Base-by-base conservation (phyloP, 2,329 filamentous ascomycete genomes). In the Pyrenophora seminiperda region DNA sequence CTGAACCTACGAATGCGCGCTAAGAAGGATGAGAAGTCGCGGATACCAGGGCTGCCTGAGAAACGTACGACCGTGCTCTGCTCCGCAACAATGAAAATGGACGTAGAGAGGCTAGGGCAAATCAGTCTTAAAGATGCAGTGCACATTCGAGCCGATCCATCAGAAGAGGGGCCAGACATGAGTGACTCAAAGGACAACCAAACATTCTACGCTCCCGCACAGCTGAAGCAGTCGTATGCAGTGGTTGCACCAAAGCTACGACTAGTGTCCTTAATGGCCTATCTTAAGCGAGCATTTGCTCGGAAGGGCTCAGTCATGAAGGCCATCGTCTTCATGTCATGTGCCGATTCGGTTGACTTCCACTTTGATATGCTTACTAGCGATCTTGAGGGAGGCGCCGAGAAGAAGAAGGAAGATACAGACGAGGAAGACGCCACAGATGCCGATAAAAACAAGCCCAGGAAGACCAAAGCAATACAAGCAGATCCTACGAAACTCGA, bases 31-130 rank as follows among this genome's bases (percentile, higher is more conserved):
- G 81, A 82, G 30, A 84, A 85, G 3, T 73, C 77, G 2, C 79
- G 87, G 30, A 83, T 83, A 3, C 81, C 82, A 14, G 78, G 88
- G 3, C 79, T 96, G 6, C 87, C 91, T 0, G 84, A 84, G 44
- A 83, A 91, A 57, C 84, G 92, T 47, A 87, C 90, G 1, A 97
- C 94, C 0, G 82, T 99, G 3, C 82, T 99, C 2, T 99, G 94
- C 73, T 99, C 94, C 3, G 94, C 94, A 3, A 99, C 94, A 0
- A 89, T 99, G 86, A 97, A 97, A 77, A 92, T 96, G 85, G 94
- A 93, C 63, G 94, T 97, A 1, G 92, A 97, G 71, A 88, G 89
- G 62, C 78, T 99, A 5, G 92, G 93, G 33, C 91, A 97, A 68
- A 96, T 97, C 75, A 96, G 91, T 77, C 79, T 99, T 71, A 92